These are phyloP conservation scores for Dactylellina leptospora DNA, from an alignment of 2,329 filamentous ascomycete genomes.

Conservation along the genomic window DNA sequence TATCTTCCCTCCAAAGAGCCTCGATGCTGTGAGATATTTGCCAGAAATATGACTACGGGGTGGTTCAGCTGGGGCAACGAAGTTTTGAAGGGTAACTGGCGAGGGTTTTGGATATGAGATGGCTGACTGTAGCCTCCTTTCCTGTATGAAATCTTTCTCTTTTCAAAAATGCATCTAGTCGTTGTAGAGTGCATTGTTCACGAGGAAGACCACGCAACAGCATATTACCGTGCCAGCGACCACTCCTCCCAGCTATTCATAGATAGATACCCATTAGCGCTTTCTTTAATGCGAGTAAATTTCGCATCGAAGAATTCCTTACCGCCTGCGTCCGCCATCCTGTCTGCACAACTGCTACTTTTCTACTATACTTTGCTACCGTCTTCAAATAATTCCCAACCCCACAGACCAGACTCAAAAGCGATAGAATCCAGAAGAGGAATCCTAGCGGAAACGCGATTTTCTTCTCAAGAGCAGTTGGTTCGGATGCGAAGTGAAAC, in stretches of 20 bases:
- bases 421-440: slow-evolving; percentile 83
- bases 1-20: slow-evolving; percentile 60
- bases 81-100: slow-evolving; percentile 73
- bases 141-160: background rate
- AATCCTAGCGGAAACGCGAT: slow-evolving; percentile 85
- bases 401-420: slow-evolving; percentile 79
- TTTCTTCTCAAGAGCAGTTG: slow-evolving; percentile 74
- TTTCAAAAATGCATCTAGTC: background rate
- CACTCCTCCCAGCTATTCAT: slow-evolving; percentile 22
- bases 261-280: background rate
- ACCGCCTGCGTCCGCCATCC: slow-evolving; percentile 92
- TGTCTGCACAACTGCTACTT: slow-evolving; percentile 84
- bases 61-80: slow-evolving; percentile 85
- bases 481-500: slow-evolving; percentile 83
- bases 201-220: slow-evolving; percentile 45
- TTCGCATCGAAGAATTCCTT: slow-evolving; percentile 1
- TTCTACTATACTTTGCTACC: slow-evolving; percentile 79
- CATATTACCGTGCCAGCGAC: slow-evolving; percentile 41
- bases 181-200: slow-evolving; percentile 33
- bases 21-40: slow-evolving; percentile 77
- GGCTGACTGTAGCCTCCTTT: background rate
- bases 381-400: slow-evolving; percentile 85
- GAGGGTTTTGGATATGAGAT: slow-evolving; percentile 64
- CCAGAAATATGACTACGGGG: slow-evolving; percentile 74
- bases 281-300: slow-evolving; percentile 3